phyloP scores from a whole-genome alignment of 768 basidiomycete species.

The Roridomyces roridus region DNA sequence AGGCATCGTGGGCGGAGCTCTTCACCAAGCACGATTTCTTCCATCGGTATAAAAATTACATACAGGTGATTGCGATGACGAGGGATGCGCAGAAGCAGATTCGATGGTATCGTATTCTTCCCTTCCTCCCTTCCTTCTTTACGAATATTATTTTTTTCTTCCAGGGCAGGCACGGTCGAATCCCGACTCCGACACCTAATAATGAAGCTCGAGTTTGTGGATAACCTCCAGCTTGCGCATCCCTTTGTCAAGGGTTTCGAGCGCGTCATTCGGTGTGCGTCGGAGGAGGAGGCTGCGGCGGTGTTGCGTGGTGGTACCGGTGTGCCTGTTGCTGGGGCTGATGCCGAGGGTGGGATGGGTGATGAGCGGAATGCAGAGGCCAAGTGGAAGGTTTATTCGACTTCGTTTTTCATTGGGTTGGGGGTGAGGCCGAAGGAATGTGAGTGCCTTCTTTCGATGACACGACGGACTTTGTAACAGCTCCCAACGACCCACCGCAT shows the following conservation, averaged over 20 bases:
- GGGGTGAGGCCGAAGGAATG: constrained; percentile 89
- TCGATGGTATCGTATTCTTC: too few relatives aligned
- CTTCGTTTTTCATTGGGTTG: constrained; percentile 96
- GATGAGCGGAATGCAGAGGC: constrained; percentile 78
- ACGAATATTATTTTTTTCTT: not conserved
- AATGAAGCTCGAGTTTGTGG: constrained; percentile 96
- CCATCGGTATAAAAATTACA: constrained; percentile 92
- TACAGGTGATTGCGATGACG: constrained; percentile 92
- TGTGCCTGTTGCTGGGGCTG: not conserved
- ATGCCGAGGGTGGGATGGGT: constrained; percentile 45
- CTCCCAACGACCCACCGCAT: not conserved
- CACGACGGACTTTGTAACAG: not conserved
- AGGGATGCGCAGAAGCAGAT: constrained; percentile 80
- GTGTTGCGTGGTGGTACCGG: not conserved
- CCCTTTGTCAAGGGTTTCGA: constrained; percentile 95
- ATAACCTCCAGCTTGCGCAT: constrained; percentile 88
- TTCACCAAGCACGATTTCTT: constrained; percentile 97
- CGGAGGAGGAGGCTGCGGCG: constrained; percentile 76
- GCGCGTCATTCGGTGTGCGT: constrained; percentile 80
- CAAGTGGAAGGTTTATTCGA: constrained; percentile 81
- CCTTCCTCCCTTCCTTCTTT: not conserved
- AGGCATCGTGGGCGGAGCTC: constrained; percentile 86
- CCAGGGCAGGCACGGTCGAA: constrained; percentile 89
- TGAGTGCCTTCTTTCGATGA: constrained; percentile 43
- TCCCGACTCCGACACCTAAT: constrained; percentile 94